Conservation (phyloP, 495 filamentous ascomycete genomes). For the Hypoxylon fragiforme region DNA sequence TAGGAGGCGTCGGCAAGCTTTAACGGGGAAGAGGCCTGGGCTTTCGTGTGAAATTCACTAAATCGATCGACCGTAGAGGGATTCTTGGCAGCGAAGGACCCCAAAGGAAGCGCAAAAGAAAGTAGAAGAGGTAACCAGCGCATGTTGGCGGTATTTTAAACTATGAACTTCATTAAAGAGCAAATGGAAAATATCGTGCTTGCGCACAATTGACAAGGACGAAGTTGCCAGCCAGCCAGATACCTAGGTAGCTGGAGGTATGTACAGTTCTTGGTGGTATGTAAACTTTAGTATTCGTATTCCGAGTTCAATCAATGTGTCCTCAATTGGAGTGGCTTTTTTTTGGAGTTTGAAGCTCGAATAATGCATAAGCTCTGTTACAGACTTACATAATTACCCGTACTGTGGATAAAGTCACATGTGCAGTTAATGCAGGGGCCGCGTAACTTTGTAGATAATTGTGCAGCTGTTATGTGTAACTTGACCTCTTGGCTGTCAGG, state of each 20-base stretch:
- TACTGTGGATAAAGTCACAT: too few species aligned
- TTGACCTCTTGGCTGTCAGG: too few species aligned
- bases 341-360: constrained; percentile 1
- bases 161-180: constrained; percentile 1
- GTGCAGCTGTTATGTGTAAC: too few species aligned
- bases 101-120: constrained; percentile 56
- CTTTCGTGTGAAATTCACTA: constrained; percentile 65
- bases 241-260: too few species aligned
- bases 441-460: too few species aligned
- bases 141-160: constrained; percentile 45
- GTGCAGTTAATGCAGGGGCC: constrained; percentile 13
- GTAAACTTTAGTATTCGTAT: constrained; percentile 5
- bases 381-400: too few species aligned
- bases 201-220: constrained; percentile 6
- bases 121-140: constrained; percentile 61
- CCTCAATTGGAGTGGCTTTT: constrained; percentile 32
- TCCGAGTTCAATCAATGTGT: constrained; percentile 36
- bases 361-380: too few species aligned
- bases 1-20: constrained; percentile 77
- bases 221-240: too few species aligned
- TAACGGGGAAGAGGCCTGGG: constrained; percentile 66
- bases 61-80: constrained; percentile 59
- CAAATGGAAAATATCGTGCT: constrained; percentile 6
- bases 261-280: too few species aligned
- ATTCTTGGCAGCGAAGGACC: constrained; percentile 60